Evolutionary conservation across 805 yeast species (phyloP), one percentile per base, ranked within the genome.

Genomic region (Saturnispora saitoi): DNA sequence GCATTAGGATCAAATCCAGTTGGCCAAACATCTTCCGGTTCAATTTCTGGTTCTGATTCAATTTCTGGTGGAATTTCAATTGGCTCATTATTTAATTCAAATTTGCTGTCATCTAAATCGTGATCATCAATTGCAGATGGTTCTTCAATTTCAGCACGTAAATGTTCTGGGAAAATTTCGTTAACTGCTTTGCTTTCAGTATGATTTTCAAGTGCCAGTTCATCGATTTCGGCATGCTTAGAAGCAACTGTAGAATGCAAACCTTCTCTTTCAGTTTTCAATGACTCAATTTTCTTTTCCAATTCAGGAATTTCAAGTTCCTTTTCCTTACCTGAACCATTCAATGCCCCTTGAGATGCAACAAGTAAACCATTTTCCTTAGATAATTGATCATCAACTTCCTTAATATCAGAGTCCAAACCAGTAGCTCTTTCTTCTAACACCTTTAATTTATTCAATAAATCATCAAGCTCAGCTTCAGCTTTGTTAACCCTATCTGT

Each of bases 91-190:
- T 63, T 62, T 37, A 62, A 49, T 37, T 53, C 58, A 49, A 57
- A 64, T 31, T 58, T 60, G 40, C 51, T 58, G 26, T 53, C 61
- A 53, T 62, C 64, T 38, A 65, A 48, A 22, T 57, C 58, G 37
- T 57, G 59, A 51, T 59, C 66, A 32, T 58, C 61, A 11, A 65
- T 53, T 24, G 59, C 43, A 40, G 58, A 61, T n/a, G 56, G 48
- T 3, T 14, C 45, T 28, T 30, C 37, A 19, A 65, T 51, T 12
- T 65, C 66, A 52, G 63, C 60, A 51, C 66, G 69, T 57, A 77
- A 65, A 61, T 77, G 83, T 44, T 73, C 78, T 11, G 83, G 83
- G 52, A 75, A 69, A 48, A 69, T 73, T 12, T 54, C 59, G 55
- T 76, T 76, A 56, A 77, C 73, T 48, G 66, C 68, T 56, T 68